A percentile compares a stretch with the other conserved stretches of the same genome.
Evolutionary conservation across 352 stramenopile genomes (phyloP).

Genomic region (Phytopythium mirpurense): DNA sequence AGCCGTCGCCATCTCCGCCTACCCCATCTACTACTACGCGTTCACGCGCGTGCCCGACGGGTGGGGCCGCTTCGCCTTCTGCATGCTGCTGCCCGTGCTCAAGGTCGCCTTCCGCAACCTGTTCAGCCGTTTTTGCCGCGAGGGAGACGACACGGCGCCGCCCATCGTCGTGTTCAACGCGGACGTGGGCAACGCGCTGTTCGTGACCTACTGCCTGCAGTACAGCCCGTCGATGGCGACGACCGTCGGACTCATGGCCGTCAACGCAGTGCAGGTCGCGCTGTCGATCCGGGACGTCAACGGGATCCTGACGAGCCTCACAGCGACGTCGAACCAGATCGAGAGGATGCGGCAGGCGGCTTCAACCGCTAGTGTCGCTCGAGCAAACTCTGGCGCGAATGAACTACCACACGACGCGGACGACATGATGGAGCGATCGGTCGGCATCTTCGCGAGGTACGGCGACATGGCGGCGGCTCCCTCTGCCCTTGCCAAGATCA

Average conservation of each 20-base stretch:
- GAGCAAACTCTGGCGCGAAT: not conserved
- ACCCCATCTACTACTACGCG: slow-evolving; percentile 14
- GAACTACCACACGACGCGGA: not conserved
- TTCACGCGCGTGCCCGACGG: slow-evolving; percentile 1
- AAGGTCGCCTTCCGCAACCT: slow-evolving; percentile 1
- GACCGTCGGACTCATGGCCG: slow-evolving; percentile 17
- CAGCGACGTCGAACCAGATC: not conserved
- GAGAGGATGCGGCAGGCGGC: no score
- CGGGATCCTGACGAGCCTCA: not conserved
- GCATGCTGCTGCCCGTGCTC: not conserved
- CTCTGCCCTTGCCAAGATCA: no score
- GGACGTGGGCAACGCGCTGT: slow-evolving; percentile 22
- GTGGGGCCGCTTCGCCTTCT: not conserved
- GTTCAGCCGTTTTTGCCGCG: slow-evolving; percentile 7
- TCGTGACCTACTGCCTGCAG: slow-evolving; percentile 22
- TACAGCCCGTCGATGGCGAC: slow-evolving; percentile 13
- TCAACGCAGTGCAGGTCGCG: slow-evolving; percentile 17
- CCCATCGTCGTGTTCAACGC: slow-evolving; percentile 25
- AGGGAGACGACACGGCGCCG: slow-evolving; percentile 10
- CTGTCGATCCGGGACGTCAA: not conserved
- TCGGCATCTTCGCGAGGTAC: not conserved
- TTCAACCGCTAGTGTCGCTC: not conserved
- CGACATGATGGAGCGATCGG: slow-evolving; percentile 1
- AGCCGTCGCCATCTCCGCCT: slow-evolving; percentile 11
- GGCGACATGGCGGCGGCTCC: not conserved